phyloP scores from a whole-genome alignment of 1,139 yeast species.

The Taphrina pruni region DNA sequence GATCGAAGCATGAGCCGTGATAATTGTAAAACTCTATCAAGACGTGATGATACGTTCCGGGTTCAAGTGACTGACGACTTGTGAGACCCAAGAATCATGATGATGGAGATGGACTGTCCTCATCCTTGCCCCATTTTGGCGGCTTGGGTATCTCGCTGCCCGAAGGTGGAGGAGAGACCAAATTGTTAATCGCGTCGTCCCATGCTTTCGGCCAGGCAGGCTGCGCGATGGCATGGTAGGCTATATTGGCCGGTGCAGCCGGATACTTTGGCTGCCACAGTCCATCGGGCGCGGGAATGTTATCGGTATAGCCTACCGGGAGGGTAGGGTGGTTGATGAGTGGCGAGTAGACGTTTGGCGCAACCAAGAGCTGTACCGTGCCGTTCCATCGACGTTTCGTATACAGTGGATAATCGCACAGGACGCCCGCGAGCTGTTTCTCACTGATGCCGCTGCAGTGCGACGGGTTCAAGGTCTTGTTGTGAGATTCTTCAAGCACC shows the following conservation, averaged over 20 bases:
- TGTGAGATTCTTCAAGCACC: background rate
- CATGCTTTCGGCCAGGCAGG: slow-evolving; percentile 1
- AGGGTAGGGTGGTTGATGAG: slow-evolving; percentile 1
- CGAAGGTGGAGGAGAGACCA: background rate
- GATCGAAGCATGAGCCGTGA: background rate
- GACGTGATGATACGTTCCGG: too few relatives aligned
- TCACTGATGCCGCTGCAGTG: slow-evolving; percentile 6
- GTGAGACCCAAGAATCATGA: background rate
- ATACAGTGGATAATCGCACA: background rate
- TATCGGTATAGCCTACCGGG: slow-evolving; percentile 1
- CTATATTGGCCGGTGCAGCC: background rate
- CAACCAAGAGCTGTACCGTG: background rate
- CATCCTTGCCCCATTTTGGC: background rate
- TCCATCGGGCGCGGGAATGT: slow-evolving; percentile 7
- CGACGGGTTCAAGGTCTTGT: slow-evolving; percentile 3
- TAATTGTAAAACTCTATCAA: too few relatives aligned
- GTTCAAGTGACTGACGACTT: background rate
- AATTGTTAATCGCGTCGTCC: background rate
- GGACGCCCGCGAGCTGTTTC: background rate
- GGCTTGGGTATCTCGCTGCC: too few relatives aligned
- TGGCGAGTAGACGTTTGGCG: background rate
- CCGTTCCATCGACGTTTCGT: slow-evolving; percentile 15
- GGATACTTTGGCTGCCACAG: slow-evolving; percentile 6
- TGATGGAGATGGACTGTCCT: background rate
- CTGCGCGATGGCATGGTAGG: slow-evolving; percentile 3